Conservation (phyloP, 192 early-diverging fungal species). For the Backusella tuberculispora region DNA sequence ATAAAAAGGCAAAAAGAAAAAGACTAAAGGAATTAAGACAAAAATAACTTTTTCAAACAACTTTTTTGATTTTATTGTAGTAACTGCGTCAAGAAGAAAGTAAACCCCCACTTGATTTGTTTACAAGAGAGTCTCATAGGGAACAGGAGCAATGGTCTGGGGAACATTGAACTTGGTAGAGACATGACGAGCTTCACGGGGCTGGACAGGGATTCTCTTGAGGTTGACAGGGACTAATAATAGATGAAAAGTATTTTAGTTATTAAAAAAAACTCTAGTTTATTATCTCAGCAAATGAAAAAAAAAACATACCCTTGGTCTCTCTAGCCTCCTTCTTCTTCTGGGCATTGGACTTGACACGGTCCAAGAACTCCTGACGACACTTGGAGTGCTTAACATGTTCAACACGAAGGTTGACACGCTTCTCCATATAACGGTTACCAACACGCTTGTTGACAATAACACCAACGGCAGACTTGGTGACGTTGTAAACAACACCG, state of each 20-base stretch:
- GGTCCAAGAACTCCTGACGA: conserved; percentile 95
- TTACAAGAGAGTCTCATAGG: conserved; percentile 88
- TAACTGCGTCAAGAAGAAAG: not conserved
- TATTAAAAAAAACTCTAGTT: conserved; percentile 1
- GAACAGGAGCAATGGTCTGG: conserved; percentile 92
- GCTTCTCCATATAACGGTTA: conserved; percentile 98
- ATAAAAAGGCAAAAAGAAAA: too few relatives aligned
- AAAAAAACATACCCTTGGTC: conserved; percentile 27
- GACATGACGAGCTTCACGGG: conserved; percentile 87
- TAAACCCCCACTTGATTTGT: not conserved
- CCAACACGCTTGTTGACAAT: conserved; percentile 99
- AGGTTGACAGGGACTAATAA: conserved; percentile 63
- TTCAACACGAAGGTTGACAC: conserved; percentile 97
- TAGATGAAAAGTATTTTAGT: not conserved
- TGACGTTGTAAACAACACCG: conserved; percentile 99
- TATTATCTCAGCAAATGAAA: not conserved
- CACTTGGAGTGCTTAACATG: conserved; percentile 99
- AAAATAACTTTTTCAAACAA: not conserved
- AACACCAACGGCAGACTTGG: conserved; percentile 98
- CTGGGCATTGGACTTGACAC: conserved; percentile 94
- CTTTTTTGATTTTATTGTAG: not conserved
- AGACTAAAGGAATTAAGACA: not conserved
- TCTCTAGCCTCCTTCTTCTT: conserved; percentile 79
- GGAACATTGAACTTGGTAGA: conserved; percentile 88
- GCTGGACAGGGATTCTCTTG: conserved; percentile 90